These are phyloP conservation scores for Myrica gale DNA, from an alignment of 306 rosid species.

Conservation along the genomic window DNA sequence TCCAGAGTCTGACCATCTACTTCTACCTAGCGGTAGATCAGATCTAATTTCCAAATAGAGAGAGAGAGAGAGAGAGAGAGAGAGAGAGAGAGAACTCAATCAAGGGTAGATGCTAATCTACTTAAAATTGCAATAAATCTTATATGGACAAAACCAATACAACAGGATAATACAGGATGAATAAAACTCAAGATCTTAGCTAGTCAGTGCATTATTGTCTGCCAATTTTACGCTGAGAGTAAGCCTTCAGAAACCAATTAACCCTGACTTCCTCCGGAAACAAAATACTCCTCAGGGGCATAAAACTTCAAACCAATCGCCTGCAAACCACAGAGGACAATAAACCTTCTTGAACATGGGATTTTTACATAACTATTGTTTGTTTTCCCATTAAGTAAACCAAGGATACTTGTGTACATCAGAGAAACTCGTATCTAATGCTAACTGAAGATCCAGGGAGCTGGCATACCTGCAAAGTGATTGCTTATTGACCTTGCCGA, in stretches of 20 bases:
- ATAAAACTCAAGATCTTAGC: background rate
- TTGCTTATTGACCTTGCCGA: background rate
- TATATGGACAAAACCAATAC: background rate
- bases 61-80: background rate
- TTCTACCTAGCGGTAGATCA: too few relatives aligned
- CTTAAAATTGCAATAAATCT: background rate
- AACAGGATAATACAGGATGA: background rate
- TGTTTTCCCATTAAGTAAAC: too few relatives aligned
- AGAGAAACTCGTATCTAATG: background rate
- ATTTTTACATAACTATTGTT: too few relatives aligned
- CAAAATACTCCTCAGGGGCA: slow-evolving; percentile 74
- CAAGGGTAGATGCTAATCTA: background rate
- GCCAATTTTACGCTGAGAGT: background rate
- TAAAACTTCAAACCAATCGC: slow-evolving; percentile 68
- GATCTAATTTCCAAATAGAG: background rate
- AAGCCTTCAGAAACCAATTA: slow-evolving; percentile 1
- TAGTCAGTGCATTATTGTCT: background rate
- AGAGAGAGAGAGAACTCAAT: background rate
- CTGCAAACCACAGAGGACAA: slow-evolving; percentile 44
- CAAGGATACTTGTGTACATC: too few relatives aligned
- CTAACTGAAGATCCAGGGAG: background rate
- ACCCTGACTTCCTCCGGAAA: slow-evolving; percentile 24
- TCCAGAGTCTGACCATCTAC: too few relatives aligned
- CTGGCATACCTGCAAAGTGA: background rate
- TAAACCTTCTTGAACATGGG: background rate